Conservation (phyloP, 2,329 filamentous ascomycete genomes). For the Aspergillus neoniger region DNA sequence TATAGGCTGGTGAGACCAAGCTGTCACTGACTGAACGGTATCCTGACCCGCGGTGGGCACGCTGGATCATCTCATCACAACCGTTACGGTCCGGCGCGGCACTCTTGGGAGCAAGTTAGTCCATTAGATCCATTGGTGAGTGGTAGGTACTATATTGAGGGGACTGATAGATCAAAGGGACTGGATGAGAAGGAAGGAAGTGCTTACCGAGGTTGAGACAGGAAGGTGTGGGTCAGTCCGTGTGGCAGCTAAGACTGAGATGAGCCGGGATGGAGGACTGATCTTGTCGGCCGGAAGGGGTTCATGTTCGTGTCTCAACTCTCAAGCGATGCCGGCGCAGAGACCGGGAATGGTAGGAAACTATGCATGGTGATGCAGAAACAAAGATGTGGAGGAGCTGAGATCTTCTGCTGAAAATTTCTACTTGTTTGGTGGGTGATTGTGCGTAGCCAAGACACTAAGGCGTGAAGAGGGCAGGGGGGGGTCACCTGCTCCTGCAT, state of each 20-base stretch:
- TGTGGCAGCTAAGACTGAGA: neutral
- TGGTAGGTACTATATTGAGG: neutral
- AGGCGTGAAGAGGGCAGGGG: neutral
- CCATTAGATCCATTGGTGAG: neutral
- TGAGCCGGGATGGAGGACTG: neutral
- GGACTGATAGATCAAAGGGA: neutral
- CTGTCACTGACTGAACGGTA: constrained; percentile 5
- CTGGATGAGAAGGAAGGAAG: neutral
- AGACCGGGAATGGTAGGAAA: neutral
- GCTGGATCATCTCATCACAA: constrained; percentile 6
- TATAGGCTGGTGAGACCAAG: constrained; percentile 1
- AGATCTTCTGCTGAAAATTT: too few species aligned
- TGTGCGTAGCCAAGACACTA: neutral
- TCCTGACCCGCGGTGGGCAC: neutral
- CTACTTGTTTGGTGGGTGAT: neutral
- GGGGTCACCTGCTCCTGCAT: neutral
- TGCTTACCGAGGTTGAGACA: neutral
- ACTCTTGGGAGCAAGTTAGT: neutral
- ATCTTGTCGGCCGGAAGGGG: neutral
- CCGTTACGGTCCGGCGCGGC: constrained; percentile 9
- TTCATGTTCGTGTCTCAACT: neutral
- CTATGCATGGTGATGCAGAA: neutral
- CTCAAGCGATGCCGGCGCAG: neutral
- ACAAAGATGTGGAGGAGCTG: neutral
- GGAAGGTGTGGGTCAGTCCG: neutral